Base-by-base conservation (phyloP, 2,329 filamentous ascomycete genomes). In the Talaromyces sp. region DNA sequence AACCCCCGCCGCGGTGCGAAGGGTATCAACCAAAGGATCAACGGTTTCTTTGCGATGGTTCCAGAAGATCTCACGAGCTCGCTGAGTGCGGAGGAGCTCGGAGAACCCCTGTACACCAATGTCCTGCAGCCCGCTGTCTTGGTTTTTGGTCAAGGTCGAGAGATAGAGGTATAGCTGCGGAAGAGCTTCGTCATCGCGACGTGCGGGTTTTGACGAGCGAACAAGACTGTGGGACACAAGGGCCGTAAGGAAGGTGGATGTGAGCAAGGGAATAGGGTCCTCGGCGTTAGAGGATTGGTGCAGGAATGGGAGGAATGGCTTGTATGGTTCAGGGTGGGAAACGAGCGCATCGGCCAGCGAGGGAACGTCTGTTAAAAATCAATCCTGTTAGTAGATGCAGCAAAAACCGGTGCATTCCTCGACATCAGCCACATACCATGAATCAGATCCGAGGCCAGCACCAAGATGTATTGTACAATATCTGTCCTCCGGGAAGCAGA, bases 41-140 rank as follows among this genome's bases (percentile, higher is more conserved):
- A 97, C 68, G 0, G 92, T 97, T 76, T 97, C 90, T 69, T 86
- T 86, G 64, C 90, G 84, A 73, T 96, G 90, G 58, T 88, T 84
- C 94, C 94, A 99, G 76, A 97, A 97, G 51, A 94, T 81, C 62
- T 87, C 81, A 59, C 94, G 84, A 3, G 91, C 85, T 52, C 84
- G 84, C 56, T 80, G 83, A 35, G 86, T 90, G 56, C 91, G 87
- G 29, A 99, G 80, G 29, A 99, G 80, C 17, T 89, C 82, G 32
- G 94, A 97, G 75, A 93, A 95, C 69, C 93, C 86, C 67, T 94
- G 90, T 11, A 97, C 91, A 22, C 91, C 93, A 68, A 97, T 96
- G 69, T 99, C 94, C 75, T 99, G 94, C 51, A 96, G 82, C 35
- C 91, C 91, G 50, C 90, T 88, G 74, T 99, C 94, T 52, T 89